Evolutionary conservation across 257 asterid genomes (phyloP).

Genomic region (Euphrasia confusa): DNA sequence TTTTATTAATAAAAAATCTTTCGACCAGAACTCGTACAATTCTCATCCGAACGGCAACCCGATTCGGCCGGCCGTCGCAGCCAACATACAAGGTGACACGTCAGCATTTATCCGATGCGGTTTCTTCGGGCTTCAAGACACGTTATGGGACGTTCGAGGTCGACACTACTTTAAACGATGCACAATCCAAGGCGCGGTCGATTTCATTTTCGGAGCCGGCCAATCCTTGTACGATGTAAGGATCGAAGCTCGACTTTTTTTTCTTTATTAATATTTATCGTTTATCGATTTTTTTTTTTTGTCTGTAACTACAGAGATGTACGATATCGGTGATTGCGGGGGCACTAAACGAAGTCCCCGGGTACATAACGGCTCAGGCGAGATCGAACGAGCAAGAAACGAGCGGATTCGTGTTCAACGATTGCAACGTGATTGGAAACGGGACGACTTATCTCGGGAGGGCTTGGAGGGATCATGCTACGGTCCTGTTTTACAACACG

Average conservation of each 20-base stretch:
- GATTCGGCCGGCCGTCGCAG: conserved; percentile 52
- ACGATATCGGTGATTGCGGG: conserved; percentile 40
- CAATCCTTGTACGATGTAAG: conserved; percentile 77
- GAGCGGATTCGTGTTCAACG: conserved; percentile 47
- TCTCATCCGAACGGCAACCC: conserved; percentile 31
- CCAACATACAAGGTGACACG: conserved; percentile 58
- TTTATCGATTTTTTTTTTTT: not conserved
- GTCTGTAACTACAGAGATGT: conserved; percentile 39
- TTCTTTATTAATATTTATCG: no score
- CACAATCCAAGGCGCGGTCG: conserved; percentile 65
- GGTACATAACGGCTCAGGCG: conserved; percentile 79
- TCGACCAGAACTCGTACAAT: conserved; percentile 63
- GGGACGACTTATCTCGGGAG: conserved; percentile 49
- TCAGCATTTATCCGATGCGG: conserved; percentile 47
- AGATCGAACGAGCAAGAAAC: conserved; percentile 24
- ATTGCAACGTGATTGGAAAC: conserved; percentile 37
- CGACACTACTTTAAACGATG: conserved; percentile 69
- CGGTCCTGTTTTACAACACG: conserved; percentile 57
- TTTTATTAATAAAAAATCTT: no score
- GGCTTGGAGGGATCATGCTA: conserved; percentile 69
- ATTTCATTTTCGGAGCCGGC: conserved; percentile 83
- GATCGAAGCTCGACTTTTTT: not conserved
- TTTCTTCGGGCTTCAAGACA: conserved; percentile 75
- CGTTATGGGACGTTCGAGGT: conserved; percentile 76
- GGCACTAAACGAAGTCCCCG: conserved; percentile 29